Evolutionary conservation across 495 filamentous ascomycete genomes (phyloP).

Genomic region (Bacidia rubella): DNA sequence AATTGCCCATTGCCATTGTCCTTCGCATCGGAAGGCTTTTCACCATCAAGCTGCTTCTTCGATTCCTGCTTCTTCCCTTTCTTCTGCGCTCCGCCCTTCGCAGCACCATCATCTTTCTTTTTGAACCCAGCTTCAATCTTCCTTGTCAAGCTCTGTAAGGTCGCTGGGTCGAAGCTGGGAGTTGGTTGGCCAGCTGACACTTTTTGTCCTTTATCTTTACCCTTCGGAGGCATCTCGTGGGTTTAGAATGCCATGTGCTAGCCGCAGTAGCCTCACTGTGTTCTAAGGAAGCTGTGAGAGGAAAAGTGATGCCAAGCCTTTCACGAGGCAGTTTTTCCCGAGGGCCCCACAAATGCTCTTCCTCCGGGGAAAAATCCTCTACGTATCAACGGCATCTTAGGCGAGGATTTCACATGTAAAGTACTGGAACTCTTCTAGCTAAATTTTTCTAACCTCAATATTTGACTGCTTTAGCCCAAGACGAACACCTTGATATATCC

Average conservation of each 20-base stretch:
- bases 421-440: too few species aligned
- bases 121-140: conserved; percentile 14
- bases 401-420: too few species aligned
- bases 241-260: background rate
- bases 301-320: too few species aligned
- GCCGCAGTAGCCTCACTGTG: too few species aligned
- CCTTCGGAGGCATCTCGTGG: background rate
- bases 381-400: too few species aligned
- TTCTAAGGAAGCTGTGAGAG: too few species aligned
- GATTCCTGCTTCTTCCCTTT: background rate
- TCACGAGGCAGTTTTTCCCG: conserved; percentile 3
- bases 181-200: background rate
- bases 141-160: conserved; percentile 11
- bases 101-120: background rate
- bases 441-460: too few species aligned
- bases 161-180: conserved; percentile 14
- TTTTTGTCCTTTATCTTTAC: background rate
- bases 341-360: too few species aligned
- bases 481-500: too few species aligned
- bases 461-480: too few species aligned
- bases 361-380: too few species aligned
- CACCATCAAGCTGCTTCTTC: background rate
- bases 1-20: background rate
- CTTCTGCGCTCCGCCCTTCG: background rate
- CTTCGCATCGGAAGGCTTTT: background rate